phyloP scores from a whole-genome alignment of 2,329 filamentous ascomycete genomes.

The Chaetomiaceae sp. region DNA sequence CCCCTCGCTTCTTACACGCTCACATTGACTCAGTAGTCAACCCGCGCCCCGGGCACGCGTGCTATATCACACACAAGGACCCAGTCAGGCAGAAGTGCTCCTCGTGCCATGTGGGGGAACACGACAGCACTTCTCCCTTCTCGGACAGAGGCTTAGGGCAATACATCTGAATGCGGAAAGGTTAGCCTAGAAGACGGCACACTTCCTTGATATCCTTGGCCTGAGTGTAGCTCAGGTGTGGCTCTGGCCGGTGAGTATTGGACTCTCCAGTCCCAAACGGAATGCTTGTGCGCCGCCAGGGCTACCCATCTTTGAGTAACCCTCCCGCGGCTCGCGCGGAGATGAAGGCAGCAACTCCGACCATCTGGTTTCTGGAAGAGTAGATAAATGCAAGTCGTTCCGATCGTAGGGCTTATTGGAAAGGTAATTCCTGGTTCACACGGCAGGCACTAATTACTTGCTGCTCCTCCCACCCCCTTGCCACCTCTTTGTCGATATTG shows the following conservation, averaged over 20 bases:
- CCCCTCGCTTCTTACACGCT: conserved; percentile 1
- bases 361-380: not conserved
- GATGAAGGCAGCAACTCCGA: not conserved
- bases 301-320: conserved; percentile 8
- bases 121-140: conserved; percentile 7
- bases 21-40: conserved; percentile 2
- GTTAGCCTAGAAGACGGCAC: conserved; percentile 9
- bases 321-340: not conserved
- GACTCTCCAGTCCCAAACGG: conserved; percentile 5
- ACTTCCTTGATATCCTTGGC: conserved; percentile 3
- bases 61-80: not conserved
- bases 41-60: conserved; percentile 11
- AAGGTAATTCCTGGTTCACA: not conserved
- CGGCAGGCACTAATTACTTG: not conserved
- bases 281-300: conserved; percentile 7
- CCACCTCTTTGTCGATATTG: not conserved
- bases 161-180: conserved; percentile 16
- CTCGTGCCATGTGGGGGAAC: conserved; percentile 8
- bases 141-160: conserved; percentile 4
- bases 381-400: conserved; percentile 14
- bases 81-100: not conserved
- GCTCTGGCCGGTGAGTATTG: conserved; percentile 4
- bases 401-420: not conserved
- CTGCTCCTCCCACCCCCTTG: not conserved
- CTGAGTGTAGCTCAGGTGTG: not conserved